Evolutionary conservation across 192 early-diverging fungal genomes (phyloP).

Genomic region (Hyaloraphidium curvatum): DNA sequence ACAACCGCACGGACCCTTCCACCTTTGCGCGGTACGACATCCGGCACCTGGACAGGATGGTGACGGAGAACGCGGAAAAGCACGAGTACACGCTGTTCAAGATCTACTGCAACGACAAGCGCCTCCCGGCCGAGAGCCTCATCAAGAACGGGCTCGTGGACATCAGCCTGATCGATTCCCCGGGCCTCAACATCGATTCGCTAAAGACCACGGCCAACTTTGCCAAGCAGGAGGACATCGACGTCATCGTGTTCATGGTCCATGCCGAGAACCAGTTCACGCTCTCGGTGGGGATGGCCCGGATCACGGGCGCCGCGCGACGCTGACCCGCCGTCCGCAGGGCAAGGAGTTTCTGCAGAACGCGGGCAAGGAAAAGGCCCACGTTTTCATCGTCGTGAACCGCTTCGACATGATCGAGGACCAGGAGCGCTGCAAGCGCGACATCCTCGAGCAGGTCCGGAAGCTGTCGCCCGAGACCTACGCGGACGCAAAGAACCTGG

Average conservation of each 20-base stretch:
- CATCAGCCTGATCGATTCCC: slow-evolving; percentile 92
- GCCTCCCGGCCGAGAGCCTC: slow-evolving; percentile 28
- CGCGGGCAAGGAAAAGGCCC: slow-evolving; percentile 96
- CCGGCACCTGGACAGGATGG: slow-evolving; percentile 55
- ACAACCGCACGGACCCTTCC: slow-evolving; percentile 45
- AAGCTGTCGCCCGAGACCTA: slow-evolving; percentile 87
- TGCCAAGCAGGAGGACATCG: slow-evolving; percentile 96
- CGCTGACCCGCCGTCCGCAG: slow-evolving; percentile 18
- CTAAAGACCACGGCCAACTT: slow-evolving; percentile 93
- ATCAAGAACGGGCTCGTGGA: slow-evolving; percentile 93
- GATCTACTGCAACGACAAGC: slow-evolving; percentile 65
- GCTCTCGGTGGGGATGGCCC: slow-evolving; percentile 46
- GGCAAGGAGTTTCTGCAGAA: slow-evolving; percentile 90
- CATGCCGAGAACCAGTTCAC: slow-evolving; percentile 99
- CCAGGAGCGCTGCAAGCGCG: slow-evolving; percentile 80
- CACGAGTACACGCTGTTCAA: slow-evolving; percentile 61
- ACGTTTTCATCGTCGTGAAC: slow-evolving; percentile 97
- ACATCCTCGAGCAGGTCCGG: slow-evolving; percentile 92
- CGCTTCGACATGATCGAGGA: slow-evolving; percentile 85
- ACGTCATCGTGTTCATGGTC: slow-evolving; percentile 97
- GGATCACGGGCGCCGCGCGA: neutral
- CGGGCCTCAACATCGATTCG: slow-evolving; percentile 93
- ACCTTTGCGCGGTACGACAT: slow-evolving; percentile 54
- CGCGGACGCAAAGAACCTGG: slow-evolving; percentile 70
- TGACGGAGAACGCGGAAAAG: slow-evolving; percentile 58